These are phyloP conservation scores for Podila verticillata DNA, from an alignment of 192 early-diverging fungal genomes.

Conservation along the genomic window DNA sequence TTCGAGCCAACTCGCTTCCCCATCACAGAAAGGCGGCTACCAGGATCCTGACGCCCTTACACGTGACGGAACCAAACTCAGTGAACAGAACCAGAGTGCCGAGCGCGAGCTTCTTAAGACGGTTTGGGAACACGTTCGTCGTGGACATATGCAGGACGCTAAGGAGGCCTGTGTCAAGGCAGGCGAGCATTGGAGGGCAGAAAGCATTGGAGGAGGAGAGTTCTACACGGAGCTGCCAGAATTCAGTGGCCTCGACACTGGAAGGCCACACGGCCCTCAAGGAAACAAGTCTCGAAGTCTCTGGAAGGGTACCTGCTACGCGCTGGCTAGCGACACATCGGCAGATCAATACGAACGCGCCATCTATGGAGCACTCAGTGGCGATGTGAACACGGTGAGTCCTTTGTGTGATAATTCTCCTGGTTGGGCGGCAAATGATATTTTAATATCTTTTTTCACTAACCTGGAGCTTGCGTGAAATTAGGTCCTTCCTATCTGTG, in stretches of 20 bases:
- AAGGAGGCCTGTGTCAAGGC: conserved; percentile 76
- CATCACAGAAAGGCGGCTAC: background rate
- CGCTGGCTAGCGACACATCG: conserved; percentile 61
- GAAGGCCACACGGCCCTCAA: conserved; percentile 24
- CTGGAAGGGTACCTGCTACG: conserved; percentile 72
- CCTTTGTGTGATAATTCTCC: conserved; percentile 12
- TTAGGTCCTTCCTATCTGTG: conserved; percentile 75
- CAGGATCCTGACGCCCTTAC: conserved; percentile 35
- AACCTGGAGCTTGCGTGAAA: background rate
- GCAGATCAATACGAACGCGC: conserved; percentile 79
- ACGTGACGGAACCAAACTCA: conserved; percentile 27
- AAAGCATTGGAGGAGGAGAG: conserved; percentile 74
- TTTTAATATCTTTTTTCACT: background rate
- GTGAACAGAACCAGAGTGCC: conserved; percentile 28
- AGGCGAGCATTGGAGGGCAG: conserved; percentile 85
- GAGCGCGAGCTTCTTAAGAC: conserved; percentile 70
- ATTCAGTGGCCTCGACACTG: conserved; percentile 35
- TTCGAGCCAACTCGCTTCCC: background rate
- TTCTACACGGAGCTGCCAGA: conserved; percentile 33
- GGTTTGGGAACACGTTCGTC: conserved; percentile 80
- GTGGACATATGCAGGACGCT: conserved; percentile 73
- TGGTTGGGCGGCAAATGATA: background rate
- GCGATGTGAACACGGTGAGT: conserved; percentile 75
- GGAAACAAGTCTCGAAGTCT: conserved; percentile 74
- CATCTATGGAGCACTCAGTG: conserved; percentile 77